phyloP scores from a whole-genome alignment of 1,139 yeast species.

The Protomyces gravidus region DNA sequence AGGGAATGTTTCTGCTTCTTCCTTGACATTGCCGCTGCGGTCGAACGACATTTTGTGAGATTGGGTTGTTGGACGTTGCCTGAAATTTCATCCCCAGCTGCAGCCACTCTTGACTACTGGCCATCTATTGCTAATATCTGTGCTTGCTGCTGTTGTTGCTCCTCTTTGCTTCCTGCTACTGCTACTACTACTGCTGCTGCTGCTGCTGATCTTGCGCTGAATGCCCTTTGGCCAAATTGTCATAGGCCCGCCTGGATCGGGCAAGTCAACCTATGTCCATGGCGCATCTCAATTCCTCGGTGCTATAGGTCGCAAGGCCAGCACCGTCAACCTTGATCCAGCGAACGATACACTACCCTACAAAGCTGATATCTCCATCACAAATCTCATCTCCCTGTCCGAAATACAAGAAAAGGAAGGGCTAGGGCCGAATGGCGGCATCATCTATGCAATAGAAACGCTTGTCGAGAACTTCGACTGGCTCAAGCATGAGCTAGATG shows the following conservation, averaged over 20 bases:
- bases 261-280: conserved; percentile 89
- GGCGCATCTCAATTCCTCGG: conserved; percentile 87
- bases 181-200: neutral
- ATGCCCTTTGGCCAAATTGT: conserved; percentile 47
- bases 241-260: conserved; percentile 97
- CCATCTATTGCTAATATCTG: too few species aligned
- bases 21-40: conserved; percentile 17
- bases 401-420: conserved; percentile 97
- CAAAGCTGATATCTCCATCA: conserved; percentile 78
- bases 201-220: too few species aligned
- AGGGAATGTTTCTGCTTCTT: conserved; percentile 25
- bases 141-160: neutral
- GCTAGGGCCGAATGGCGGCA: conserved; percentile 93
- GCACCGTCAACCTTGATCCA: conserved; percentile 83
- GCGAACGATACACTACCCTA: conserved; percentile 84
- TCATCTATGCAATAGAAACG: conserved; percentile 77
- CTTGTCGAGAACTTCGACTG: conserved; percentile 53
- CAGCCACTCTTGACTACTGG: neutral
- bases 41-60: conserved; percentile 5
- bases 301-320: conserved; percentile 85
- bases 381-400: conserved; percentile 82
- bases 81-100: too few species aligned
- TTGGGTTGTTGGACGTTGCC: neutral
- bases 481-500: conserved; percentile 84
- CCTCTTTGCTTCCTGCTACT: neutral